These are phyloP conservation scores for Cordia subcordata DNA, from an alignment of 257 asterid species.

Conservation along the genomic window DNA sequence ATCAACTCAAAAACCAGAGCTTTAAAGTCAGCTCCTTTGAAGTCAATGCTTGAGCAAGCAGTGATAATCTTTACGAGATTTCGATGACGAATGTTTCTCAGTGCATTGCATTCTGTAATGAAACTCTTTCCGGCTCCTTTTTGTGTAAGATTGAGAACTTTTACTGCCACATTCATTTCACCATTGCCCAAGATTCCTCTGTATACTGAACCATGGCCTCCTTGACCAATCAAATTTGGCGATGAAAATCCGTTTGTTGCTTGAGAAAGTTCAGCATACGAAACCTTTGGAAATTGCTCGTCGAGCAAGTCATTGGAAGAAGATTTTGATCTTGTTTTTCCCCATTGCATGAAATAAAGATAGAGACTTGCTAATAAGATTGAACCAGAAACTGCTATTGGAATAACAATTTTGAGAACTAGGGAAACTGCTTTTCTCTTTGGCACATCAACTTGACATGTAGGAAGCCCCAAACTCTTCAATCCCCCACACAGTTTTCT, in stretches of 20 bases:
- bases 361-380: constrained; percentile 3
- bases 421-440: neutral
- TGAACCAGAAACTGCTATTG: neutral
- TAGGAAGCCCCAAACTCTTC: constrained; percentile 14
- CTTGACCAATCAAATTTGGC: constrained; percentile 16
- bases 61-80: constrained; percentile 21
- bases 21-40: constrained; percentile 22
- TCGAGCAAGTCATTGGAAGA: neutral
- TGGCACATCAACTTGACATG: constrained; percentile 1
- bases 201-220: constrained; percentile 23
- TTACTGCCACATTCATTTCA: constrained; percentile 12
- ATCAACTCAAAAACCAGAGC: constrained; percentile 27
- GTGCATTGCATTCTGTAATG: constrained; percentile 23
- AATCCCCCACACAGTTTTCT: constrained; percentile 29
- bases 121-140: constrained; percentile 25
- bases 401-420: constrained; percentile 2
- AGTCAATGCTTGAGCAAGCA: constrained; percentile 20
- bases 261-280: constrained; percentile 20
- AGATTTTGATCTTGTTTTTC: neutral
- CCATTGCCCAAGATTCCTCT: constrained; percentile 11
- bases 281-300: constrained; percentile 8
- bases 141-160: constrained; percentile 20
- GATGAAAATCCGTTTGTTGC: constrained; percentile 17
- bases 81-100: constrained; percentile 24
- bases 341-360: neutral